Percentiles rank a stretch among this genome's conserved stretches.
Evolutionary conservation across 352 stramenopile species (phyloP).

Genomic region (Phytophthora ohioensis): DNA sequence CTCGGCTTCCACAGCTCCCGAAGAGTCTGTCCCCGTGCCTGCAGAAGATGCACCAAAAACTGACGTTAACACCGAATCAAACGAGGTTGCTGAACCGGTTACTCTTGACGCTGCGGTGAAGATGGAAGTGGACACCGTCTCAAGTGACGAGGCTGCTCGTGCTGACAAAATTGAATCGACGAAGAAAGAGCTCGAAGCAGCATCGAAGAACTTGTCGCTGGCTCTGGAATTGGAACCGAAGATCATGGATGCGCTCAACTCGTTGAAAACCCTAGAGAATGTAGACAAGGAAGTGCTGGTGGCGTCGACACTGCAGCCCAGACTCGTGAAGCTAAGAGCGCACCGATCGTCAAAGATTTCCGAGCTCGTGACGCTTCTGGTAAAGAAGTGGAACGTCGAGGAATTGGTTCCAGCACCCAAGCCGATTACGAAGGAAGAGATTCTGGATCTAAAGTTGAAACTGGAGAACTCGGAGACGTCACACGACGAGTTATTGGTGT

Average conservation of each 20-base stretch:
- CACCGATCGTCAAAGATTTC: constrained; percentile 44
- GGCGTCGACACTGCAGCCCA: constrained; percentile 42
- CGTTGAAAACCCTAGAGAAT: constrained; percentile 38
- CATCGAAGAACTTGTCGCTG: constrained; percentile 48
- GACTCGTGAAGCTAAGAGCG: constrained; percentile 49
- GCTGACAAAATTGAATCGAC: constrained; percentile 15
- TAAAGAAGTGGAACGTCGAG: constrained; percentile 59
- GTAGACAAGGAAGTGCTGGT: constrained; percentile 48
- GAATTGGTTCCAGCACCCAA: constrained; percentile 59
- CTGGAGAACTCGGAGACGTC: constrained; percentile 56
- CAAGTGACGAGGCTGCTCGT: constrained; percentile 15
- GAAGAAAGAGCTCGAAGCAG: constrained; percentile 42
- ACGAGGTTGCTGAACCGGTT: constrained; percentile 11
- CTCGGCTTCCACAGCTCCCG: constrained; percentile 21
- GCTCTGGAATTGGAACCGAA: constrained; percentile 49
- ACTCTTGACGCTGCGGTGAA: constrained; percentile 19
- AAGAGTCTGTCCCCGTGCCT: constrained; percentile 17
- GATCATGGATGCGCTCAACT: constrained; percentile 44
- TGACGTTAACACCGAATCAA: constrained; percentile 31
- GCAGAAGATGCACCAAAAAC: constrained; percentile 19
- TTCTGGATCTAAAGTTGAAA: constrained; percentile 68
- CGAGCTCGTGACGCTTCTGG: constrained; percentile 45
- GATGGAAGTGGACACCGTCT: constrained; percentile 28
- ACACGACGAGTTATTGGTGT: constrained; percentile 74
- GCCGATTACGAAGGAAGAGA: constrained; percentile 60